Percentiles rank a stretch among this genome's conserved stretches.
Conservation (phyloP, 257 asterid species). For the Fraxinus anomala region DNA sequence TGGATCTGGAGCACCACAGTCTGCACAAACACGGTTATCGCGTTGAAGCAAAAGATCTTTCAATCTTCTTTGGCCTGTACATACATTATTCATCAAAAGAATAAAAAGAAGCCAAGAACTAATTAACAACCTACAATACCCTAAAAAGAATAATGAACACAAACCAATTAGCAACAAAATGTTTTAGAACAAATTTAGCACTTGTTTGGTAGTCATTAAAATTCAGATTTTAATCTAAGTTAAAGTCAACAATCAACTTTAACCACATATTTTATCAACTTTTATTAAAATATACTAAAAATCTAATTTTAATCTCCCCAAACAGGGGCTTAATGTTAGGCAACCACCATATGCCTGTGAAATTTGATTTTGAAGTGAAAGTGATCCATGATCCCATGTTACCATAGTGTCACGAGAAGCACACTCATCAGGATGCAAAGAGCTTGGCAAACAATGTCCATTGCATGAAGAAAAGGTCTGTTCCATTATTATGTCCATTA, state of each 20-base stretch:
- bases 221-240: too few species aligned
- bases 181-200: constrained; percentile 2
- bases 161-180: background rate
- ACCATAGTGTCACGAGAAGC: background rate
- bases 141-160: constrained; percentile 16
- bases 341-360: background rate
- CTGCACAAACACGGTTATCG: constrained; percentile 90
- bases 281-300: too few species aligned
- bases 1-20: constrained; percentile 94
- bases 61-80: constrained; percentile 75
- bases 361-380: constrained; percentile 13
- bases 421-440: background rate
- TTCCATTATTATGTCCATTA: background rate
- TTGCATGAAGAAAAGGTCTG: background rate
- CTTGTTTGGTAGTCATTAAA: too few species aligned
- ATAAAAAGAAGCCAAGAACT: constrained; percentile 10
- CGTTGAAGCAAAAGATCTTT: constrained; percentile 74
- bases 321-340: background rate
- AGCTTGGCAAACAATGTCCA: background rate
- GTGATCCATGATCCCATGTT: background rate
- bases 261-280: too few species aligned
- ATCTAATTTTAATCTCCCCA: too few species aligned
- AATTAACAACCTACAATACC: constrained; percentile 11
- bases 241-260: too few species aligned
- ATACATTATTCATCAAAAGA: constrained; percentile 6